Base-by-base conservation (phyloP, 2,329 filamentous ascomycete species). In the Penicillium sp. region DNA sequence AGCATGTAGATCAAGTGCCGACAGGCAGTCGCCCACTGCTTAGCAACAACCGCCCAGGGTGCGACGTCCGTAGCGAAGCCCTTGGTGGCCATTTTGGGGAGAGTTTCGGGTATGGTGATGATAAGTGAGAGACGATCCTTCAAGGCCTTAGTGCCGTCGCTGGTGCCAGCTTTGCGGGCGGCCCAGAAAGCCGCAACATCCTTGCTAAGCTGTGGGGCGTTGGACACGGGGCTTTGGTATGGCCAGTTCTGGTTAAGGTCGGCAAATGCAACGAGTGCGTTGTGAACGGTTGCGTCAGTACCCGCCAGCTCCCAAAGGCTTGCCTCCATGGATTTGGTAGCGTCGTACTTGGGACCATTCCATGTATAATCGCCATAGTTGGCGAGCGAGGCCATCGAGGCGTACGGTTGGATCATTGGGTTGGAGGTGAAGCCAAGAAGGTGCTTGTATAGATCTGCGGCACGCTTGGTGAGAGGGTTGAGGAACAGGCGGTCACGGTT, bases 401-500 rank as follows among this genome's bases (percentile, higher is more conserved):
- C 47, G 19, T 41, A 65, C 0, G 63, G 36, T 33, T 65, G 46
- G 7, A 53, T 51, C 62, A 65, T 63, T 0, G 62, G 60, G 38
- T 65, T 65, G 3, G 62, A 60, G 25, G 62, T 65, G 44, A 65
- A 65, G 22, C 63, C 62, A 10, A 65, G 41, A 16, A 65, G 31
- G 33, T 65, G 47, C 50, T 65, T 60, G 41, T 65, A 61, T 8
- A 65, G 53, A 11, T 57, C 51, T 2, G 60, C 26, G 19, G 49
- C 54, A 28, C 63, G 63, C 31, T 53, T 57, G n/a, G 48, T 63
- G 9, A 65, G 56, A 3, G 63, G 63, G 51, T 65, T 65, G n/a
- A 65, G 59, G 55, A 65, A 65, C 2, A 65, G 49, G 4, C 58
- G 62, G 33, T 61, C 42, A n/a, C 58, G 60, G 30, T 56, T 61